Evolutionary conservation across 192 early-diverging fungal species (phyloP).

Genomic region (Podila clonocystis): DNA sequence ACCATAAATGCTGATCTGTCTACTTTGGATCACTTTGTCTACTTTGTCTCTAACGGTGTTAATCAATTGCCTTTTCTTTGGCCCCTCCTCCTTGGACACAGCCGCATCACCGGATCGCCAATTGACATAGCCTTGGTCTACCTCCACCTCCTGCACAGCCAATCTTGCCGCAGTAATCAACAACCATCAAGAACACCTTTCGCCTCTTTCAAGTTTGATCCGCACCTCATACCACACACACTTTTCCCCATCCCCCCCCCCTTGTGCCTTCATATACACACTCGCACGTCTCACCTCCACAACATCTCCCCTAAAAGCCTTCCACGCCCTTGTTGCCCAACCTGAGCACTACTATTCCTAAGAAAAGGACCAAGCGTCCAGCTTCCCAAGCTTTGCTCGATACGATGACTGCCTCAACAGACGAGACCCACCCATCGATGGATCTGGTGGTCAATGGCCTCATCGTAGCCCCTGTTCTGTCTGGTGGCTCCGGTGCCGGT

Average conservation of each 20-base stretch:
- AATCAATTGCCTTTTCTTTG: no score
- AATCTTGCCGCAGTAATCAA: no score
- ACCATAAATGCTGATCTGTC: neutral
- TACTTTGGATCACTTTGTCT: neutral
- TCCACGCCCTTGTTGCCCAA: constrained; percentile 9
- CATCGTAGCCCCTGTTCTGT: neutral
- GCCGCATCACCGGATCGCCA: no score
- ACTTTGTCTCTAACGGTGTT: no score
- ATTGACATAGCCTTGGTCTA: no score
- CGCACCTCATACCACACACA: no score
- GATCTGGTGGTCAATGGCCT: neutral
- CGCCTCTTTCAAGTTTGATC: no score
- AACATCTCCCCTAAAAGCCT: neutral
- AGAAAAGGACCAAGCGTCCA: constrained; percentile 44
- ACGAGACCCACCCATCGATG: neutral
- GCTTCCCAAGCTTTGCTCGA: constrained; percentile 21
- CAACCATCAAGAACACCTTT: no score
- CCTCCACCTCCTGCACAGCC: no score
- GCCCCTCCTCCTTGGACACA: no score
- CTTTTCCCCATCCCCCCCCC: no score
- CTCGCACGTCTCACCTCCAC: neutral
- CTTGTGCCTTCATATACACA: no score
- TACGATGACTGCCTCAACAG: constrained; percentile 10
- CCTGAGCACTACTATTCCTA: constrained; percentile 30
- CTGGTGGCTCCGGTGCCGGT: constrained; percentile 33